These are phyloP conservation scores for Plasmodium billcollinsi DNA, from an alignment of 169 alveolate species.

Conservation along the genomic window DNA sequence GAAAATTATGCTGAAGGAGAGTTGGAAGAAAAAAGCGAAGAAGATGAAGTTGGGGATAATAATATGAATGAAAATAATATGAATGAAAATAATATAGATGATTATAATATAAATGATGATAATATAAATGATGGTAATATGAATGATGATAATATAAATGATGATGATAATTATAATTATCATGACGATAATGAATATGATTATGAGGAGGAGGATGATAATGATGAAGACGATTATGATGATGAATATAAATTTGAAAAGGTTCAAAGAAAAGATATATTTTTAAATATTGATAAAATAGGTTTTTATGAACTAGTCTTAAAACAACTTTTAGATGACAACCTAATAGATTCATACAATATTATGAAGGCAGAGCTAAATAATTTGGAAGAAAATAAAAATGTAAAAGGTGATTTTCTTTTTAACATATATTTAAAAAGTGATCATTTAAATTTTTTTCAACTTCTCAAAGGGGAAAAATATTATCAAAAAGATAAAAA, in stretches of 20 bases:
- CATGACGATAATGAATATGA: neutral
- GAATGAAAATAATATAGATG: too few relatives aligned
- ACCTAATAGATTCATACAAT: slow-evolving; percentile 36
- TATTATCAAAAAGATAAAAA: neutral
- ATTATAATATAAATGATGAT: too few relatives aligned
- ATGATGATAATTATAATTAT: neutral
- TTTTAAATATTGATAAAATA: slow-evolving; percentile 31
- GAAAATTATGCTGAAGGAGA: neutral
- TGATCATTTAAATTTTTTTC: too few relatives aligned
- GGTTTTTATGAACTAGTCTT: slow-evolving; percentile 56
- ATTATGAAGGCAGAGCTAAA: slow-evolving; percentile 21
- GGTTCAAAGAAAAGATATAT: neutral
- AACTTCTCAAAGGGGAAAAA: neutral
- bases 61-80: slow-evolving; percentile 1
- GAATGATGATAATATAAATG: neutral
- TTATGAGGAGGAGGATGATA: neutral
- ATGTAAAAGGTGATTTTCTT: slow-evolving; percentile 25
- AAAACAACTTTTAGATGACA: slow-evolving; percentile 53
- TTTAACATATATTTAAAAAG: slow-evolving; percentile 22
- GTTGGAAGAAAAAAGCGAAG: neutral
- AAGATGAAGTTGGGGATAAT: neutral
- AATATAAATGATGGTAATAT: neutral
- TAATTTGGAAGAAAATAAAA: slow-evolving; percentile 39
- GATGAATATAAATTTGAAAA: neutral
- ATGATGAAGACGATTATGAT: neutral